Percentiles rank a stretch among this genome's conserved stretches.
Evolutionary conservation across 2,329 filamentous ascomycete genomes (phyloP).

Genomic region (Aureobasidium sp.): DNA sequence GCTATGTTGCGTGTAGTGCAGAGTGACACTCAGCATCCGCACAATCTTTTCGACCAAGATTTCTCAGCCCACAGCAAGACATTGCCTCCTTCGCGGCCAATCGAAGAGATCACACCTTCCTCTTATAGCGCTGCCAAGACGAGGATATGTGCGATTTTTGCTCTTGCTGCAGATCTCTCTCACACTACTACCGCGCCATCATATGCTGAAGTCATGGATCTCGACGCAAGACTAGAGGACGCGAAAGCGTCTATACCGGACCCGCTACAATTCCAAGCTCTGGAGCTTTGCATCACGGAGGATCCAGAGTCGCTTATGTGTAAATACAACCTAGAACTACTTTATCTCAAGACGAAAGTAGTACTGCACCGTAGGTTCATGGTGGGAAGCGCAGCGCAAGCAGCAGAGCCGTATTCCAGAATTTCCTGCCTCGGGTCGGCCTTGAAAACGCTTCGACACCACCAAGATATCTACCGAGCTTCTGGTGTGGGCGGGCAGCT

Average conservation of each 20-base stretch:
- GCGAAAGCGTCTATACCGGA: constrained; percentile 31
- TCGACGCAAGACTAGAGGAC: constrained; percentile 33
- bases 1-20: constrained; percentile 40
- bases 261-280: constrained; percentile 31
- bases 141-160: constrained; percentile 31
- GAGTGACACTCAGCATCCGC: constrained; percentile 38
- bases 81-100: constrained; percentile 32
- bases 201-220: constrained; percentile 33
- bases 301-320: constrained; percentile 46
- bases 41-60: constrained; percentile 41
- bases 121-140: constrained; percentile 33
- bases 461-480: constrained; percentile 45
- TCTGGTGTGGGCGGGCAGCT: constrained; percentile 39
- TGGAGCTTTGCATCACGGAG: constrained; percentile 42
- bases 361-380: constrained; percentile 51
- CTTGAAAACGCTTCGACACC: constrained; percentile 42
- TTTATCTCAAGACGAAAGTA: constrained; percentile 46
- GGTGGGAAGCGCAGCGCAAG: constrained; percentile 21
- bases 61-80: constrained; percentile 31
- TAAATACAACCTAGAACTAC: constrained; percentile 45
- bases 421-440: constrained; percentile 43
- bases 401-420: constrained; percentile 36
- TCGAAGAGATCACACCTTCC: constrained; percentile 29
- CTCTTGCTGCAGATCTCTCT: constrained; percentile 33
- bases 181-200: constrained; percentile 32